A percentile compares a stretch with the other conserved stretches of the same genome.
Conservation (phyloP, 306 rosid species). For the Rosa lucieae region DNA sequence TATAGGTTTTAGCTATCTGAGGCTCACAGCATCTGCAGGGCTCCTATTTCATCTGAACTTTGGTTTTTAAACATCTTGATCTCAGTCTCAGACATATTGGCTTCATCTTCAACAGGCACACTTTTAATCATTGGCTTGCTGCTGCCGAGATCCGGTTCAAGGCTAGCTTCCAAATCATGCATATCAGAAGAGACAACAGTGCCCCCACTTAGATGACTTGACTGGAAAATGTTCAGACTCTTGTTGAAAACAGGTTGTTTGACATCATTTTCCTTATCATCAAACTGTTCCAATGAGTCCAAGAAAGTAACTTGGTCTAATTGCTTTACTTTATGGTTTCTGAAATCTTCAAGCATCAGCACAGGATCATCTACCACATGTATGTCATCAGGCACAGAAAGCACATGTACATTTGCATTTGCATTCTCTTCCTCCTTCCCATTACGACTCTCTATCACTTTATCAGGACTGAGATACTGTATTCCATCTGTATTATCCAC, state of each 20-base stretch:
- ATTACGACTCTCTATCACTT: slow-evolving; percentile 26
- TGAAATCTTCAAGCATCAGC: slow-evolving; percentile 36
- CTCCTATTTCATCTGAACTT: slow-evolving; percentile 32
- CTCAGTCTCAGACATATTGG: slow-evolving; percentile 34
- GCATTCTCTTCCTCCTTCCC: slow-evolving; percentile 39
- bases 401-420: slow-evolving; percentile 31
- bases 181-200: slow-evolving; percentile 30
- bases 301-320: slow-evolving; percentile 28
- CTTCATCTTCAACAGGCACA: slow-evolving; percentile 35
- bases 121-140: slow-evolving; percentile 28
- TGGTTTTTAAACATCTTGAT: slow-evolving; percentile 25
- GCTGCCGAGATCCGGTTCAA: slow-evolving; percentile 22
- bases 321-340: slow-evolving; percentile 30
- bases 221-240: slow-evolving; percentile 27
- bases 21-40: slow-evolving; percentile 30
- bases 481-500: slow-evolving; percentile 32
- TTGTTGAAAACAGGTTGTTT: slow-evolving; percentile 26
- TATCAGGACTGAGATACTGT: slow-evolving; percentile 25
- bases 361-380: slow-evolving; percentile 38
- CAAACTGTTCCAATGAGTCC: slow-evolving; percentile 26
- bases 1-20: slow-evolving; percentile 30
- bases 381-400: slow-evolving; percentile 35
- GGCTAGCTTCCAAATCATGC: slow-evolving; percentile 33
- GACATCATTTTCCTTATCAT: slow-evolving; percentile 33
- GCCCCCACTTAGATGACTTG: slow-evolving; percentile 37